phyloP scores from a whole-genome alignment of 192 early-diverging fungal species.

The Coemansia sp. region DNA sequence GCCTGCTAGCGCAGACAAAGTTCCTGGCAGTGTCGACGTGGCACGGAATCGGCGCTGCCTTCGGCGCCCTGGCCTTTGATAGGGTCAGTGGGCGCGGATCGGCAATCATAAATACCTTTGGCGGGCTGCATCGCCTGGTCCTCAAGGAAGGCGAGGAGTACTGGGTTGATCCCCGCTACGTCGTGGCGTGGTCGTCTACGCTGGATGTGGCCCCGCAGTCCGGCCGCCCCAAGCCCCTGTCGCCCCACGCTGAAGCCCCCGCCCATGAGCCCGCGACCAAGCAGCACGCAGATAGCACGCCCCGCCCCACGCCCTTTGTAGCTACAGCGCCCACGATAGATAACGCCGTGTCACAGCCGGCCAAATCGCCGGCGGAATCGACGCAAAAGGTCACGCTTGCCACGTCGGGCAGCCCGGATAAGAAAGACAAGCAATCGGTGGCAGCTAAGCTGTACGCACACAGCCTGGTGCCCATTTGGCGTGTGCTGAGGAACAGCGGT shows the following conservation, averaged over 20 bases:
- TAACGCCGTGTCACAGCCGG: slow-evolving; percentile 26
- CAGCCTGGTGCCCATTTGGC: slow-evolving; percentile 14
- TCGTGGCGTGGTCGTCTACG: slow-evolving; percentile 39
- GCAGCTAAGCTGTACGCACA: not conserved
- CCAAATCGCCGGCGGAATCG: slow-evolving; percentile 30
- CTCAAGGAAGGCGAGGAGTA: slow-evolving; percentile 70
- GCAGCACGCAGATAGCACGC: not conserved
- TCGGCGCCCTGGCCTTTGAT: slow-evolving; percentile 62
- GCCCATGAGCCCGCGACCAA: not conserved
- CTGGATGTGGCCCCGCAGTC: slow-evolving; percentile 25
- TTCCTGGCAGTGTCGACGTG: slow-evolving; percentile 40
- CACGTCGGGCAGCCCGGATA: not conserved
- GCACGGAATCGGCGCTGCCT: slow-evolving; percentile 30
- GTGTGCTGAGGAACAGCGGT: not conserved
- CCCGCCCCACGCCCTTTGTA: slow-evolving; percentile 19
- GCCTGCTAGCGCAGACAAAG: slow-evolving; percentile 58
- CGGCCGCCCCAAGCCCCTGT: slow-evolving; percentile 18
- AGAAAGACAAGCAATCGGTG: not conserved
- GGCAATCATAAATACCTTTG: slow-evolving; percentile 63
- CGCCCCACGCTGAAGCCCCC: not conserved
- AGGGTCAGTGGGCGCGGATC: slow-evolving; percentile 65
- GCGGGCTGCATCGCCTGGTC: slow-evolving; percentile 66
- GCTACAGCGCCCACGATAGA: slow-evolving; percentile 20
- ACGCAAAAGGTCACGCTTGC: slow-evolving; percentile 18
- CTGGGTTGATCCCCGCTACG: slow-evolving; percentile 66